Percentiles rank a stretch among this genome's conserved stretches.
These are phyloP conservation scores for Limtongia smithiae DNA, from an alignment of 805 yeast genomes.

Conservation along the genomic window DNA sequence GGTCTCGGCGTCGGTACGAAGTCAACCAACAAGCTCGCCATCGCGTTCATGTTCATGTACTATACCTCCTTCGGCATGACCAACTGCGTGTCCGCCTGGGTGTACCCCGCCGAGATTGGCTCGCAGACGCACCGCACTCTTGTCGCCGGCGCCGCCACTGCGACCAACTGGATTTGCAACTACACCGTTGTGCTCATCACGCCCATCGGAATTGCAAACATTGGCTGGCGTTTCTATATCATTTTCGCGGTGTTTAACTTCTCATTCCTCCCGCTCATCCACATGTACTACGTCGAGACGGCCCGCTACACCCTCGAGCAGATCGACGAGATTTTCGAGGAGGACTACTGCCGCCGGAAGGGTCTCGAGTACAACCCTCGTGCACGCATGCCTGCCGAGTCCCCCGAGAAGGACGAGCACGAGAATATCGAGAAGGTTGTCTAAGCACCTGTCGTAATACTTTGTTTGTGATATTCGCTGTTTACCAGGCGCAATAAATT, in stretches of 20 bases:
- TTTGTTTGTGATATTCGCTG: no score
- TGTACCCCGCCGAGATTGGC: slow-evolving; percentile 40
- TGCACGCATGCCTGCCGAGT: no score
- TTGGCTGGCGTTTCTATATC: slow-evolving; percentile 32
- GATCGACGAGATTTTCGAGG: slow-evolving; percentile 38
- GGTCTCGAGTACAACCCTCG: no score
- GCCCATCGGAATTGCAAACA: slow-evolving; percentile 7
- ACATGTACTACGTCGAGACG: slow-evolving; percentile 76
- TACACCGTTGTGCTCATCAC: slow-evolving; percentile 8
- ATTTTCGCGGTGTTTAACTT: slow-evolving; percentile 51
- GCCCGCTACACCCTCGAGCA: slow-evolving; percentile 81
- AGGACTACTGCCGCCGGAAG: no score
- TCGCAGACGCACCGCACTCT: slow-evolving; percentile 10
- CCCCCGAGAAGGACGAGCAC: no score
- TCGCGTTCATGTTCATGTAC: slow-evolving; percentile 13
- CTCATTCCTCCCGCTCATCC: slow-evolving; percentile 55
- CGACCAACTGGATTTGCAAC: slow-evolving; percentile 9
- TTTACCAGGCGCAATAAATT: no score
- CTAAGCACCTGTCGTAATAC: no score
- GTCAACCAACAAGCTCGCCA: slow-evolving; percentile 10
- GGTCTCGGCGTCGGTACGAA: slow-evolving; percentile 2
- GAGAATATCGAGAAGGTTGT: no score
- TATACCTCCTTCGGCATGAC: slow-evolving; percentile 5
- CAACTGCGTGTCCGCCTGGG: slow-evolving; percentile 21
- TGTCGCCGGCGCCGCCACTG: slow-evolving; percentile 10